Percentiles rank a stretch among this genome's conserved stretches.
phyloP scores from a whole-genome alignment of 495 filamentous ascomycete genomes.

The Podospora australis region DNA sequence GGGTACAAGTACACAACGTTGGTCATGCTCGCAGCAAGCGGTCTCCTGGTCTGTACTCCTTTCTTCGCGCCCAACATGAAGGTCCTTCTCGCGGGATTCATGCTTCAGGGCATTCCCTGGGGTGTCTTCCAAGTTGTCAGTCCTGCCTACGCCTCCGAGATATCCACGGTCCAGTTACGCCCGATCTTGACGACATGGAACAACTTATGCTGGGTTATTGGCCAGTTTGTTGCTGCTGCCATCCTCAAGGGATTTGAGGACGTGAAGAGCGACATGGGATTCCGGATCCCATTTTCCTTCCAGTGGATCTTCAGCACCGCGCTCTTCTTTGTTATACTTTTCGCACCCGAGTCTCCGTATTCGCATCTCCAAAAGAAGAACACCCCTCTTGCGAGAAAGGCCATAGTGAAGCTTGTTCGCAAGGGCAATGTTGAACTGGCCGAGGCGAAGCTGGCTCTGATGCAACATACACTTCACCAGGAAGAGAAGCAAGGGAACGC shows the following conservation, averaged over 20 bases:
- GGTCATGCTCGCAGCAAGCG: conserved; percentile 37
- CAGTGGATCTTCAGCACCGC: conserved; percentile 66
- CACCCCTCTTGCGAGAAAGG: conserved; percentile 36
- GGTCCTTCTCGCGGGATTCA: conserved; percentile 56
- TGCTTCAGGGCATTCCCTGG: conserved; percentile 69
- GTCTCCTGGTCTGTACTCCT: conserved; percentile 47
- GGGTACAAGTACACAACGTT: conserved; percentile 54
- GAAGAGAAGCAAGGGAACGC: conserved; percentile 38
- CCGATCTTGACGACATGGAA: conserved; percentile 60
- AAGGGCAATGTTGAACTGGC: conserved; percentile 42
- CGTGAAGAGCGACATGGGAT: conserved; percentile 50
- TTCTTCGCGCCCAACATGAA: conserved; percentile 58
- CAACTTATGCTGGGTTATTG: conserved; percentile 65
- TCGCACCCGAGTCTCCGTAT: conserved; percentile 72
- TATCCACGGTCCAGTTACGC: conserved; percentile 49
- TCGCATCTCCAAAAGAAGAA: conserved; percentile 61
- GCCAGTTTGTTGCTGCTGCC: conserved; percentile 56
- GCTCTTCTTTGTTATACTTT: conserved; percentile 52
- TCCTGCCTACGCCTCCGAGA: conserved; percentile 54
- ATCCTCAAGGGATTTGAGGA: conserved; percentile 49
- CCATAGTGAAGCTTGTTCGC: conserved; percentile 51
- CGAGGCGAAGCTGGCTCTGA: conserved; percentile 60
- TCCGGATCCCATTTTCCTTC: conserved; percentile 54
- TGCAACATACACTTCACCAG: conserved; percentile 57
- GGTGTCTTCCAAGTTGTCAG: conserved; percentile 53